A percentile compares a stretch with the other conserved stretches of the same genome.
These are phyloP conservation scores for Papilionanthe hybrid DNA, from an alignment of 116 monocot species.

Conservation along the genomic window DNA sequence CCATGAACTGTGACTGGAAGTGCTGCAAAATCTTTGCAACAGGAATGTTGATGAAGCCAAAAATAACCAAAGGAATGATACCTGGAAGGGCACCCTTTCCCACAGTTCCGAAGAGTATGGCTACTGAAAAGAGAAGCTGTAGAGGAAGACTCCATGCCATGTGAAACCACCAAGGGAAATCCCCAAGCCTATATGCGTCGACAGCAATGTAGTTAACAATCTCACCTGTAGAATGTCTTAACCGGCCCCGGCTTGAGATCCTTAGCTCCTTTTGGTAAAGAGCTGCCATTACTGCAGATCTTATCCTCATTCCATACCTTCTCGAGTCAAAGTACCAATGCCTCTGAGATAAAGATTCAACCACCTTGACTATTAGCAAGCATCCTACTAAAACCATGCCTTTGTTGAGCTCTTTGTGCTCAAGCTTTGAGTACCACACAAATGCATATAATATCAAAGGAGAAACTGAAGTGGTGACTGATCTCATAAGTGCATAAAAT, in stretches of 20 bases:
- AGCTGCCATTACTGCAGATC: conserved; percentile 33
- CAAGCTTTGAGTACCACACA: conserved; percentile 38
- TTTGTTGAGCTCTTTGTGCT: conserved; percentile 12
- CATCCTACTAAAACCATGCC: conserved; percentile 38
- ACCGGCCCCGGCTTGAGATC: conserved; percentile 20
- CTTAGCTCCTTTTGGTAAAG: conserved; percentile 24
- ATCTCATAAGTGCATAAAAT: conserved; percentile 55
- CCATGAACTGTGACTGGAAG: conserved; percentile 35
- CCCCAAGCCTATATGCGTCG: conserved; percentile 42
- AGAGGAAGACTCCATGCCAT: conserved; percentile 30
- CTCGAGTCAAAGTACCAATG: conserved; percentile 42
- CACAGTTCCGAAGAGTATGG: conserved; percentile 30
- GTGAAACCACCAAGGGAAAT: conserved; percentile 48
- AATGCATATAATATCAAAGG: conserved; percentile 61
- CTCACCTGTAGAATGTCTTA: conserved; percentile 32
- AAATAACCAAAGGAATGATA: conserved; percentile 10
- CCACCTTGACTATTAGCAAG: conserved; percentile 39
- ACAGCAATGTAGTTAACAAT: conserved; percentile 42
- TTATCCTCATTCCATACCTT: conserved; percentile 28
- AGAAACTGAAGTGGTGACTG: conserved; percentile 26
- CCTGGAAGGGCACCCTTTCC: conserved; percentile 17
- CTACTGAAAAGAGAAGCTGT: conserved; percentile 26
- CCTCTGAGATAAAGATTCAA: conserved; percentile 44
- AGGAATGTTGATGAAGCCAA: conserved; percentile 16
- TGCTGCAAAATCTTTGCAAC: conserved; percentile 13